Percentiles rank a stretch among this genome's conserved stretches.
Conservation (phyloP, 1,284 basidiomycete species). For the Macrocybe sp. region DNA sequence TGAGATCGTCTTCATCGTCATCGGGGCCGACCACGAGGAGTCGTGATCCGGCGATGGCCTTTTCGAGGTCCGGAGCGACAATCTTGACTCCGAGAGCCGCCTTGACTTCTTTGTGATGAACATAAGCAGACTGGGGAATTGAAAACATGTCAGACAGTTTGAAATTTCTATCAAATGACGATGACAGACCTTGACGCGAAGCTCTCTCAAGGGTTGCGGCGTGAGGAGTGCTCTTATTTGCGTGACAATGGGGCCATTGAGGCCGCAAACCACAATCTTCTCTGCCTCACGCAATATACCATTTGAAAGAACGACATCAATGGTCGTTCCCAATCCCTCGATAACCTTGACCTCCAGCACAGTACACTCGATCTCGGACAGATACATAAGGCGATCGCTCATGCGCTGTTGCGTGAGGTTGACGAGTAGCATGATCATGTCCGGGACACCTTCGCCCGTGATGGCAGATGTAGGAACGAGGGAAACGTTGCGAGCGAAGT, state of each 20-base stretch:
- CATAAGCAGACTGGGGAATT: slow-evolving; percentile 76
- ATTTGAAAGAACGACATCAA: slow-evolving; percentile 96
- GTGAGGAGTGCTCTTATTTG: slow-evolving; percentile 93
- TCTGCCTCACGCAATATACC: slow-evolving; percentile 93
- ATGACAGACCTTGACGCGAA: slow-evolving; percentile 85
- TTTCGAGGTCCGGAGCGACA: slow-evolving; percentile 93
- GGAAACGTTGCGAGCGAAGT: slow-evolving; percentile 90
- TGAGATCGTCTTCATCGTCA: slow-evolving; percentile 93
- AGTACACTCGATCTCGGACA: slow-evolving; percentile 98
- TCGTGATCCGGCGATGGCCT: slow-evolving; percentile 98
- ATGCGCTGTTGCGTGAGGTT: slow-evolving; percentile 98
- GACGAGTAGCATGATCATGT: slow-evolving; percentile 98
- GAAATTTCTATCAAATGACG: neutral
- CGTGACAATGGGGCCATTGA: slow-evolving; percentile 97
- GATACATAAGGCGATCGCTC: slow-evolving; percentile 97
- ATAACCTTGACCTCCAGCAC: slow-evolving; percentile 99
- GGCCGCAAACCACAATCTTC: slow-evolving; percentile 93
- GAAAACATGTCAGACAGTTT: slow-evolving; percentile 3
- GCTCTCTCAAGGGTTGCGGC: slow-evolving; percentile 93
- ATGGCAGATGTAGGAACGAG: slow-evolving; percentile 97
- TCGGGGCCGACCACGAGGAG: slow-evolving; percentile 90
- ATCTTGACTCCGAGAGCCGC: slow-evolving; percentile 98
- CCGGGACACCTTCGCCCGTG: slow-evolving; percentile 98
- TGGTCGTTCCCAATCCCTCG: slow-evolving; percentile 97
- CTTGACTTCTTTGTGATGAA: slow-evolving; percentile 98